Conservation (phyloP, 1,284 basidiomycete species). For the Laetiporus sulphureus region DNA sequence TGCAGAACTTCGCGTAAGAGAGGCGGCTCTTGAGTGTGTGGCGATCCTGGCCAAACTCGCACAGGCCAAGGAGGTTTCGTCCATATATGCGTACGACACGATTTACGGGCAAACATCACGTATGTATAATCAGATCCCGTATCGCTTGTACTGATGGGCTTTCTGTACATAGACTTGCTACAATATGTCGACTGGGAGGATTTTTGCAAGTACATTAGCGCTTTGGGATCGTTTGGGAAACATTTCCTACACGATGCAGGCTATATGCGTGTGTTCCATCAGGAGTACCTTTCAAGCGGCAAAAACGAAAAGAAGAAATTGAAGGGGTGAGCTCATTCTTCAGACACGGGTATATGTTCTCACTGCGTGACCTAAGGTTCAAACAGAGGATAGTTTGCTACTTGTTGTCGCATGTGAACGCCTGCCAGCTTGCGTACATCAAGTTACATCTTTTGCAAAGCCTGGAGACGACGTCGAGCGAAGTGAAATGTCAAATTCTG, state of each 20-base stretch:
- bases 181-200: conserved; percentile 80
- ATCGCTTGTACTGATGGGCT: too few relatives aligned
- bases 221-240: conserved; percentile 45
- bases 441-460: conserved; percentile 56
- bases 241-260: conserved; percentile 66
- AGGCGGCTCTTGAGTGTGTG: conserved; percentile 62
- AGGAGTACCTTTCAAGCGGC: conserved; percentile 41
- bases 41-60: conserved; percentile 38
- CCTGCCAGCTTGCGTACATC: conserved; percentile 44
- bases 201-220: conserved; percentile 58
- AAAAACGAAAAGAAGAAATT: conserved; percentile 53
- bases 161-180: conserved; percentile 42
- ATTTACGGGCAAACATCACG: conserved; percentile 72
- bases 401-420: conserved; percentile 76
- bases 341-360: too few relatives aligned
- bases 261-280: conserved; percentile 62
- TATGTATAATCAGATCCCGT: too few relatives aligned
- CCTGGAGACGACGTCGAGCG: conserved; percentile 55
- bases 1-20: conserved; percentile 43
- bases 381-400: conserved; percentile 75
- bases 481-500: conserved; percentile 59
- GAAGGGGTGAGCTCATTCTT: too few relatives aligned
- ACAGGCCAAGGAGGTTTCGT: conserved; percentile 35
- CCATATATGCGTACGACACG: conserved; percentile 77
- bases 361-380: conserved; percentile 39